These are phyloP conservation scores for Candida gorgasii DNA, from an alignment of 805 yeast genomes.

Conservation along the genomic window DNA sequence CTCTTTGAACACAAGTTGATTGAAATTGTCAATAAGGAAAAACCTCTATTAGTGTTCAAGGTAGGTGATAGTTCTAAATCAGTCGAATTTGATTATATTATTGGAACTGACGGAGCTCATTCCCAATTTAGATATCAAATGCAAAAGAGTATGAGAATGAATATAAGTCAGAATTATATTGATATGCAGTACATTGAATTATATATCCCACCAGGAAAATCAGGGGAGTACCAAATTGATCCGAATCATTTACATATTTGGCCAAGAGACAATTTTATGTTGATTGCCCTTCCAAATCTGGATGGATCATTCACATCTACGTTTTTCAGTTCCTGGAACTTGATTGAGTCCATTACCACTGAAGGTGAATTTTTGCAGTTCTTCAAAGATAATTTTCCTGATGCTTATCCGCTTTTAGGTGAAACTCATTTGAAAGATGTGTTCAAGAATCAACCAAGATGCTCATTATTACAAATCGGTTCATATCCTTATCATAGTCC, in stretches of 20 bases:
- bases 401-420: conserved; percentile 72
- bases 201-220: conserved; percentile 62
- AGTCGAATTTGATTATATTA: conserved; percentile 53
- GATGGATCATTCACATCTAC: conserved; percentile 91
- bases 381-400: conserved; percentile 65
- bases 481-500: conserved; percentile 69
- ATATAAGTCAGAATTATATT: conserved; percentile 72
- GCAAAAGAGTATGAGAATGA: conserved; percentile 67
- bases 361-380: conserved; percentile 51
- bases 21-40: conserved; percentile 28
- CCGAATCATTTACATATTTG: conserved; percentile 87
- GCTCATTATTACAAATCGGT: conserved; percentile 72
- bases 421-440: conserved; percentile 49
- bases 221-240: conserved; percentile 49
- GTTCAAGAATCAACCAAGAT: conserved; percentile 64
- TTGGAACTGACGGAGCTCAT: conserved; percentile 88
- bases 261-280: conserved; percentile 87
- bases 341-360: conserved; percentile 54
- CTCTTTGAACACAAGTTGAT: conserved; percentile 59
- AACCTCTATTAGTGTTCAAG: conserved; percentile 26
- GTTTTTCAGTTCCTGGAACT: conserved; percentile 76
- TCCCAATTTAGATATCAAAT: conserved; percentile 71
- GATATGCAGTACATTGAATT: conserved; percentile 84
- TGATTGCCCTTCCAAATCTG: conserved; percentile 81
- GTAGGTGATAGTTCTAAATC: conserved; percentile 18